Percentiles rank a stretch among this genome's conserved stretches.
These are phyloP conservation scores for Exophiala viscosa DNA, from an alignment of 2,329 filamentous ascomycete species.

Conservation along the genomic window DNA sequence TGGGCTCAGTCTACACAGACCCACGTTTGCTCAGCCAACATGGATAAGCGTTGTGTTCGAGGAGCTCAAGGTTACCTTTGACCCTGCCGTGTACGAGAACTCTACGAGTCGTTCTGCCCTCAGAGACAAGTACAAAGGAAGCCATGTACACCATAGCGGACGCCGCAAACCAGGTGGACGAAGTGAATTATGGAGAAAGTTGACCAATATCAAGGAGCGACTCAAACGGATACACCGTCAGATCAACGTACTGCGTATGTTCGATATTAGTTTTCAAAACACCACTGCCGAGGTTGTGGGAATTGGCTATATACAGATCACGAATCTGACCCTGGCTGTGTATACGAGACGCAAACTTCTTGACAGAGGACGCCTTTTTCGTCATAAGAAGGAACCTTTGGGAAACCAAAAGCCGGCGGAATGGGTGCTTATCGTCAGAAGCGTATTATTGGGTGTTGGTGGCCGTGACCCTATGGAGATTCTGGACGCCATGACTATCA, in stretches of 20 bases:
- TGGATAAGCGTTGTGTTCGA: slow-evolving; percentile 89
- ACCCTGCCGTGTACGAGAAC: slow-evolving; percentile 62
- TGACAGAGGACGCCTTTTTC: slow-evolving; percentile 82
- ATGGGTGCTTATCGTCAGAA: slow-evolving; percentile 85
- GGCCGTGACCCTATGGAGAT: slow-evolving; percentile 82
- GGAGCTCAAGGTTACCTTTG: slow-evolving; percentile 79
- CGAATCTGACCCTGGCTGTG: slow-evolving; percentile 77
- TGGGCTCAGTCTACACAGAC: slow-evolving; percentile 82
- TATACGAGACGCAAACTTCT: slow-evolving; percentile 91
- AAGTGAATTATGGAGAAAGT: slow-evolving; percentile 73
- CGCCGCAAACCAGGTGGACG: slow-evolving; percentile 34
- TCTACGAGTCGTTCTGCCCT: slow-evolving; percentile 12
- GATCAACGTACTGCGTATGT: slow-evolving; percentile 81
- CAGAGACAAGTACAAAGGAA: slow-evolving; percentile 23
- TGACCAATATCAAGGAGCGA: slow-evolving; percentile 75
- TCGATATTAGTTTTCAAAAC: slow-evolving; percentile 82
- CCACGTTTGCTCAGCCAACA: slow-evolving; percentile 94
- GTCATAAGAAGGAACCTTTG: slow-evolving; percentile 65
- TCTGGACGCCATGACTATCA: slow-evolving; percentile 80
- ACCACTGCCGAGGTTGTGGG: slow-evolving; percentile 72
- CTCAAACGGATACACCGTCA: slow-evolving; percentile 83
- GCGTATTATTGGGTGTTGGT: slow-evolving; percentile 82
- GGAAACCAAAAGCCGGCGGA: slow-evolving; percentile 73
- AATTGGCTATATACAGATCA: slow-evolving; percentile 80
- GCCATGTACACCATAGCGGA: slow-evolving; percentile 22